Evolutionary conservation across 371 early-diverging fungal genomes (phyloP).

Genomic region (Mortierella sp.): DNA sequence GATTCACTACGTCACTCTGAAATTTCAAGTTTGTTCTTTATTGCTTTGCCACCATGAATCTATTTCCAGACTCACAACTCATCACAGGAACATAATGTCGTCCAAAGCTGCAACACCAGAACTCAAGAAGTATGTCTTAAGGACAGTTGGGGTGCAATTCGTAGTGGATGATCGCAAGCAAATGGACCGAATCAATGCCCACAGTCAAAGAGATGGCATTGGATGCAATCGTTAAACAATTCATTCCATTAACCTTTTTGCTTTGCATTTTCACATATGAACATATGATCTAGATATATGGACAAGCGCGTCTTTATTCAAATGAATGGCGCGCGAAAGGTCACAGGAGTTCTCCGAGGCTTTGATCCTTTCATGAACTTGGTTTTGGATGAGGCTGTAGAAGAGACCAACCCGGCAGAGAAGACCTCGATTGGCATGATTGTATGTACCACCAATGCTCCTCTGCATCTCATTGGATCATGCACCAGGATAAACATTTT

Average conservation of each 20-base stretch:
- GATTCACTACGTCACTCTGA: background rate
- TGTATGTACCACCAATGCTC: conserved; percentile 62
- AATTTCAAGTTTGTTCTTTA: too few species aligned
- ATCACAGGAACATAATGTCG: conserved; percentile 50
- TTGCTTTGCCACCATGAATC: background rate
- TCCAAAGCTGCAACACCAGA: conserved; percentile 85
- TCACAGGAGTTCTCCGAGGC: conserved; percentile 95
- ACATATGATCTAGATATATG: conserved; percentile 82
- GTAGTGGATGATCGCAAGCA: too few species aligned
- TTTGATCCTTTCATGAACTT: conserved; percentile 99
- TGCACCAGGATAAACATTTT: background rate
- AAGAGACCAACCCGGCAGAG: conserved; percentile 81
- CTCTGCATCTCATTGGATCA: background rate
- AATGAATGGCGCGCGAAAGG: conserved; percentile 92
- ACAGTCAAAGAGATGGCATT: background rate
- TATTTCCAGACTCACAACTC: background rate
- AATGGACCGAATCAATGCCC: background rate
- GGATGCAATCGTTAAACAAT: too few species aligned
- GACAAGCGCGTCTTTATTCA: conserved; percentile 94
- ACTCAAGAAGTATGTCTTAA: conserved; percentile 76
- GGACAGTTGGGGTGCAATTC: background rate
- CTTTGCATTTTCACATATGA: background rate
- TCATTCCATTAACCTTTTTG: background rate
- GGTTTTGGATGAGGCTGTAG: conserved; percentile 94
- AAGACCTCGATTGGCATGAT: conserved; percentile 88